Base-by-base conservation (phyloP, 768 basidiomycete genomes). In the Serendipita indica region DNA sequence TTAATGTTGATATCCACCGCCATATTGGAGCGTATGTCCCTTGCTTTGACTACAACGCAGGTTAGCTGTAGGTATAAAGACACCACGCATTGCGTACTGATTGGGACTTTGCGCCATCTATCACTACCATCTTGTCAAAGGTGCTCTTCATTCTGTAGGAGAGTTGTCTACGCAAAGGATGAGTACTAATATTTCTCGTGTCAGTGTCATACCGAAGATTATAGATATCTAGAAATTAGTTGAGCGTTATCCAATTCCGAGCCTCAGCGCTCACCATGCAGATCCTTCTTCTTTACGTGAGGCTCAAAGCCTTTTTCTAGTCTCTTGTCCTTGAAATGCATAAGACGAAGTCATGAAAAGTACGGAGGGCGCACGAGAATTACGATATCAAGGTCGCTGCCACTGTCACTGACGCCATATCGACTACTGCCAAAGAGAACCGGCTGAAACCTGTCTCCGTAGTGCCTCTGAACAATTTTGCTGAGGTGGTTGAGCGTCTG, bases 1-100 rank as follows among this genome's bases (percentile, higher is more conserved):
- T 86, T 86, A 59, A 81, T 71, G 64, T 81, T 82, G 62, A 85
- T 68, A 61, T 83, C 82, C 60, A 78, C 74, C 0, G 72, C 58
- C 20, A 79, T 60, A 14, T 67, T 65, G 0, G 74, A 75, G 1
- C 6, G n/a, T 0, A 67, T 70, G 61, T 81, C 77, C n/a, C 46
- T 63, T 61, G 78, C 77, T 63, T 77, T 79, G 30, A 82, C 81
- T 82, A 63, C 6, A 35, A 22, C 18, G 49, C 39, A n/a, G 33
- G 18, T 10, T 37, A 18, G 18, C 12, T 37, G 35, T 10, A 37
- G 35, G 18, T 10, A 18, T 18, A 18, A 10, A 37, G 12, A 37
- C 35, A 37, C 22, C 14, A 52, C 56, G n/a, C 57, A 45, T 45
- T 63, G 39, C 54, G 6, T 32, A 74, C 75, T 71, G 32, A 78